Evolutionary conservation across 2,329 filamentous ascomycete genomes (phyloP).

Genomic region (Aspergillus novofumigatus): DNA sequence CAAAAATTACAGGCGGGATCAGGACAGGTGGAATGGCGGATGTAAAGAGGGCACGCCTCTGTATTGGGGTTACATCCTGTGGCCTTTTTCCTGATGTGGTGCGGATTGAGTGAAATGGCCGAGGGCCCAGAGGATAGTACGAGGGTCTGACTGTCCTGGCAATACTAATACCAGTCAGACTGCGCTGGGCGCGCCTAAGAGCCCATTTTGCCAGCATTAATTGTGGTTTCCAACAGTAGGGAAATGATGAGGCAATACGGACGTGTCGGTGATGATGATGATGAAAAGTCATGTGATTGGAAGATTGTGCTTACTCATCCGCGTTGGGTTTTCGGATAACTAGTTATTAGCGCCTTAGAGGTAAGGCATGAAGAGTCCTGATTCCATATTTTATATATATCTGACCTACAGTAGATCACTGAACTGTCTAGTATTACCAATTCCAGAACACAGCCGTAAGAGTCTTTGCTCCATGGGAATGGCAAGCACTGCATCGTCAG

Average conservation of each 20-base stretch:
- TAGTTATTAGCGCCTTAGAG: no score
- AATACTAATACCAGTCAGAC: not conserved
- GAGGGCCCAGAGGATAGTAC: not conserved
- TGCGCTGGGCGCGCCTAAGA: slow-evolving; percentile 5
- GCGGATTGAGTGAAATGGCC: not conserved
- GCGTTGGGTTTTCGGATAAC: no score
- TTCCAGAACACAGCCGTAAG: no score
- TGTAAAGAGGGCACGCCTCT: slow-evolving; percentile 13
- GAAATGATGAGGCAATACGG: not conserved
- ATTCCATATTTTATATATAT: no score
- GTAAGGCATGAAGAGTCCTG: no score
- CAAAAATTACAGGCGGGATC: slow-evolving; percentile 64
- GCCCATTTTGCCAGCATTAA: slow-evolving; percentile 10
- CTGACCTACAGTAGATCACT: no score
- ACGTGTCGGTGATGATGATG: not conserved
- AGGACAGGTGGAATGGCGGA: slow-evolving; percentile 44
- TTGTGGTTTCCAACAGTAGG: not conserved
- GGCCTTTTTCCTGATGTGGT: slow-evolving; percentile 1
- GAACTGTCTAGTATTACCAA: no score
- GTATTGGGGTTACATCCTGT: not conserved
- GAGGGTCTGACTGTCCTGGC: not conserved
- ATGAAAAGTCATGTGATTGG: not conserved
- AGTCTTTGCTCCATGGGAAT: no score
- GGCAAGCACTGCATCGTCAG: no score
- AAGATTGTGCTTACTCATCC: no score